Conservation (phyloP, 495 filamentous ascomycete species). For the Neurospora sp. region DNA sequence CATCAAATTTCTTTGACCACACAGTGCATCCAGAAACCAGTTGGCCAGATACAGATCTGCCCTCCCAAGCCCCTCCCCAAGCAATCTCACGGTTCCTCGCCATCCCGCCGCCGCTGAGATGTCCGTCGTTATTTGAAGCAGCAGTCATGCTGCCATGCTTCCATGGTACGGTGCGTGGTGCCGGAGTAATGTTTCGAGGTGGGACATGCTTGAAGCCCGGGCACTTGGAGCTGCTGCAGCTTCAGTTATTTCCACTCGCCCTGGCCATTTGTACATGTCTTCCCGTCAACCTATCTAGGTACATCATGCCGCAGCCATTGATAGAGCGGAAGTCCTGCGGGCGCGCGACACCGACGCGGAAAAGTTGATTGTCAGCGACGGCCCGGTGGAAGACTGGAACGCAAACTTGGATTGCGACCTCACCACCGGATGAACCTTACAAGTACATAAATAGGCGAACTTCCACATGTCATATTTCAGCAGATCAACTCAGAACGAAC, state of each 20-base stretch:
- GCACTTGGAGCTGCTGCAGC: background rate
- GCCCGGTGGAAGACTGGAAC: background rate
- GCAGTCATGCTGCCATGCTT: background rate
- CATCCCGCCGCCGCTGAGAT: background rate
- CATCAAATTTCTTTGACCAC: constrained; percentile 5
- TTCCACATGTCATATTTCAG: background rate
- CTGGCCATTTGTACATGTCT: background rate
- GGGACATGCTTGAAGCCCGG: background rate
- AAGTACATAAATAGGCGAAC: background rate
- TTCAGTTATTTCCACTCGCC: background rate
- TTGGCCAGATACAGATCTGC: constrained; percentile 5
- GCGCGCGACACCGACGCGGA: background rate
- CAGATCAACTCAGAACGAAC: background rate
- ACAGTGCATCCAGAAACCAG: constrained; percentile 4
- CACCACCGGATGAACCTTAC: background rate
- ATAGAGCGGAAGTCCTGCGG: background rate
- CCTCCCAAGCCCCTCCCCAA: background rate
- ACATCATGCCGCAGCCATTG: background rate
- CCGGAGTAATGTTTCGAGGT: background rate
- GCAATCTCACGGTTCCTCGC: background rate
- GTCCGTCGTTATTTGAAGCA: background rate
- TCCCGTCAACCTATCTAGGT: background rate
- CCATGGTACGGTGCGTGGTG: background rate
- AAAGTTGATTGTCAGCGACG: background rate
- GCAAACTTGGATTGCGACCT: background rate